Percentiles rank a stretch among this genome's conserved stretches.
These are phyloP conservation scores for Evansstolkia leycettana DNA, from an alignment of 495 filamentous ascomycete genomes.

Conservation along the genomic window DNA sequence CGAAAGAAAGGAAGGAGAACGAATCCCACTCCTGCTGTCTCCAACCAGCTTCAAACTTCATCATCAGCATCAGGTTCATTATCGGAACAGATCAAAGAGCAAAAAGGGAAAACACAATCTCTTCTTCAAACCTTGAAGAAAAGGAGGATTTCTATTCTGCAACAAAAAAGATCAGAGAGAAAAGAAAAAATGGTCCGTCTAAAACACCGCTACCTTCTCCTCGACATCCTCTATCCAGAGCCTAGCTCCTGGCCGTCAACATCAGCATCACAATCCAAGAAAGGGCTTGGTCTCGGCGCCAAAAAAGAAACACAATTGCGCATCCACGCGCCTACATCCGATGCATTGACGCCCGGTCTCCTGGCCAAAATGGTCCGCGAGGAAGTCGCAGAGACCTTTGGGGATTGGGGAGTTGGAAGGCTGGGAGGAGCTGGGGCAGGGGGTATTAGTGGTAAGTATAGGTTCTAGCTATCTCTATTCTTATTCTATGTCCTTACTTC, in stretches of 20 bases:
- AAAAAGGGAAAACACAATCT: too few relatives aligned
- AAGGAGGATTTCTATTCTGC: too few relatives aligned
- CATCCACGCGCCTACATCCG: conserved; percentile 66
- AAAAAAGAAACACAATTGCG: conserved; percentile 32
- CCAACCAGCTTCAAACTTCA: too few relatives aligned
- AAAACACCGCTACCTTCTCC: conserved; percentile 87
- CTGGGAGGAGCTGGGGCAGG: conserved; percentile 40
- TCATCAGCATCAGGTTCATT: too few relatives aligned
- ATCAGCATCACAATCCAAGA: conserved; percentile 11
- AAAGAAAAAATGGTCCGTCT: conserved; percentile 68
- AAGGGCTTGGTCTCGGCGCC: neutral
- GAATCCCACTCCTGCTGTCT: too few relatives aligned
- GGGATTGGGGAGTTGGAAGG: conserved; percentile 76
- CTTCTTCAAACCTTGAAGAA: too few relatives aligned
- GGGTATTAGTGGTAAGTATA: conserved; percentile 47
- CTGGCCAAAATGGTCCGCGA: conserved; percentile 57
- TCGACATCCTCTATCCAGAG: conserved; percentile 81
- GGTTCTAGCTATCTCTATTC: neutral
- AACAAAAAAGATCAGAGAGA: too few relatives aligned
- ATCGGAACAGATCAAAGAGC: too few relatives aligned
- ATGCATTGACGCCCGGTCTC: conserved; percentile 46
- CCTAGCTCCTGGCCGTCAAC: conserved; percentile 25
- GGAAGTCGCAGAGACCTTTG: conserved; percentile 61
- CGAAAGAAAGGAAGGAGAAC: too few relatives aligned
- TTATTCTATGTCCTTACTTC: too few relatives aligned